A percentile compares a stretch with the other conserved stretches of the same genome.
phyloP scores from a whole-genome alignment of 2,329 filamentous ascomycete species.

The Alternaria solani region DNA sequence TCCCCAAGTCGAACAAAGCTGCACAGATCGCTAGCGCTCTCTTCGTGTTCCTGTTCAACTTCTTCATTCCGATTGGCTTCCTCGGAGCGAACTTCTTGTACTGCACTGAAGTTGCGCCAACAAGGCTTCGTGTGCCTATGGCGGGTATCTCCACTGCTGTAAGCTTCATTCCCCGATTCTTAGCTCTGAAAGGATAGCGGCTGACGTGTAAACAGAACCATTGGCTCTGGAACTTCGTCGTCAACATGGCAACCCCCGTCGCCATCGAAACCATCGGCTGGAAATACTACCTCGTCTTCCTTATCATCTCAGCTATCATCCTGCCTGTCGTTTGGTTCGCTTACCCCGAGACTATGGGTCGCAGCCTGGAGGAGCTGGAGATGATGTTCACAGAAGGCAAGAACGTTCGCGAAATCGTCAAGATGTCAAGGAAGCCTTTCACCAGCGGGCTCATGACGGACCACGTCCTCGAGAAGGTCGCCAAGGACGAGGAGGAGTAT shows the following conservation, averaged over 20 bases:
- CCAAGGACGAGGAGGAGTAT: conserved; percentile 21
- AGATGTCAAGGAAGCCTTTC: conserved; percentile 30
- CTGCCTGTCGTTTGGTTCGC: conserved; percentile 56
- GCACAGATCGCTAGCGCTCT: conserved; percentile 63
- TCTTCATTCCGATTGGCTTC: conserved; percentile 67
- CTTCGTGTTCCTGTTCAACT: conserved; percentile 68
- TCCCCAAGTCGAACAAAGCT: conserved; percentile 54
- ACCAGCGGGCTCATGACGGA: conserved; percentile 15
- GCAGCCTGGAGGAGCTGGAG: conserved; percentile 57
- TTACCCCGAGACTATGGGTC: conserved; percentile 61
- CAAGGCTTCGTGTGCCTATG: conserved; percentile 62
- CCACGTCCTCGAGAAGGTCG: conserved; percentile 21
- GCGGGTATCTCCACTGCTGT: conserved; percentile 63
- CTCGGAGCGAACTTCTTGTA: conserved; percentile 68
- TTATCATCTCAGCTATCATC: conserved; percentile 57
- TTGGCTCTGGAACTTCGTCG: conserved; percentile 57
- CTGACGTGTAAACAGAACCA: conserved; percentile 32
- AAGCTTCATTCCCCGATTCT: background rate
- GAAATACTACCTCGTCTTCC: conserved; percentile 62
- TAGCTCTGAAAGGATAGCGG: conserved; percentile 26
- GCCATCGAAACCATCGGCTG: conserved; percentile 62
- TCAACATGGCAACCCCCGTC: conserved; percentile 46
- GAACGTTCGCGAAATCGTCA: conserved; percentile 37
- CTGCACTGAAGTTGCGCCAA: conserved; percentile 65
- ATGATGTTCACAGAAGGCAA: conserved; percentile 53